Evolutionary conservation across 2,329 filamentous ascomycete species (phyloP).

Genomic region (Colletotrichum musae): DNA sequence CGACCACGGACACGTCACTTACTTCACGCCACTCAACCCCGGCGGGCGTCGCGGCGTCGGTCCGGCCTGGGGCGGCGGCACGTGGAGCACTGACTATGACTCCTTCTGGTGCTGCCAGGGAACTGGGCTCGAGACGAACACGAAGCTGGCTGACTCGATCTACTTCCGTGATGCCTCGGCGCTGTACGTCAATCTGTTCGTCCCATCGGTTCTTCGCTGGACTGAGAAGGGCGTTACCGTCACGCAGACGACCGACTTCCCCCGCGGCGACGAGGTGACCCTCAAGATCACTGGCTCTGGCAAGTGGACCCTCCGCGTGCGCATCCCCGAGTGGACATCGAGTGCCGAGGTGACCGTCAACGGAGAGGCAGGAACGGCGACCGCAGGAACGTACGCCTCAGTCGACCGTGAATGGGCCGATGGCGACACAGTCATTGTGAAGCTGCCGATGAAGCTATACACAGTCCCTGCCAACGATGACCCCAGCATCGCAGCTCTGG

Average conservation of each 20-base stretch:
- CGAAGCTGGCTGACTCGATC: constrained; percentile 67
- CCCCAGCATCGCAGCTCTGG: constrained; percentile 57
- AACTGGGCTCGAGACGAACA: constrained; percentile 67
- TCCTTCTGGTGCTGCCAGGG: constrained; percentile 70
- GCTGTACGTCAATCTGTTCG: constrained; percentile 66
- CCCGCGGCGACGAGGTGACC: constrained; percentile 55
- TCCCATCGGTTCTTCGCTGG: constrained; percentile 62
- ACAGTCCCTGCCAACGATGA: constrained; percentile 64
- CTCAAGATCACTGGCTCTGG: constrained; percentile 53
- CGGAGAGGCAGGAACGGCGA: constrained; percentile 48
- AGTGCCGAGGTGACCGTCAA: constrained; percentile 59
- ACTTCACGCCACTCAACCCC: constrained; percentile 65
- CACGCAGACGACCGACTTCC: constrained; percentile 60
- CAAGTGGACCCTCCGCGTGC: constrained; percentile 55
- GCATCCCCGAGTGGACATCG: constrained; percentile 62
- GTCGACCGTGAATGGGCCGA: constrained; percentile 58
- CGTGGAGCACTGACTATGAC: constrained; percentile 67
- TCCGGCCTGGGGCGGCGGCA: constrained; percentile 67
- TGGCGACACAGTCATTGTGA: constrained; percentile 59
- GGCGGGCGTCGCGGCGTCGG: constrained; percentile 64
- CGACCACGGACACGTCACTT: constrained; percentile 65
- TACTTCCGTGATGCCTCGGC: constrained; percentile 60
- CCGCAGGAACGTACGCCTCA: constrained; percentile 57
- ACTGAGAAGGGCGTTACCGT: constrained; percentile 55
- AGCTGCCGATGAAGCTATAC: constrained; percentile 61